Evolutionary conservation across 1,284 basidiomycete species (phyloP).

Genomic region (Cutaneotrichosporon sp.): DNA sequence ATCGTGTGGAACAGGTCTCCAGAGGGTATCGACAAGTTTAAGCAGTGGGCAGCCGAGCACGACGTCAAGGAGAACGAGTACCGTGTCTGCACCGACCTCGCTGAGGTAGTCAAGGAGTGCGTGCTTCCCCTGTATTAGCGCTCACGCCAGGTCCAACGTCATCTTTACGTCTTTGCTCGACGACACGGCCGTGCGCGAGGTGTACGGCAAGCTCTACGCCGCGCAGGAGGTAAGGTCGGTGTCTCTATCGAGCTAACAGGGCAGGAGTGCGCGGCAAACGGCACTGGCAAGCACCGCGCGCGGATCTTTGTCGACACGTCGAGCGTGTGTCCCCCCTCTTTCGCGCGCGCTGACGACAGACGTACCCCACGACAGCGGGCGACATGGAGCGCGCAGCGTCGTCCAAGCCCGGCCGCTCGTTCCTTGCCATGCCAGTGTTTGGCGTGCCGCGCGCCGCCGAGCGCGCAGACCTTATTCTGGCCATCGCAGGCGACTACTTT

Average conservation of each 20-base stretch:
- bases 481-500: constrained; percentile 75
- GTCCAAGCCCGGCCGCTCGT: constrained; percentile 57
- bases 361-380: constrained; percentile 67
- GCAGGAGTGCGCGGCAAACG: not conserved
- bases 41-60: constrained; percentile 27
- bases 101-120: constrained; percentile 42
- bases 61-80: constrained; percentile 31
- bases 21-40: constrained; percentile 37
- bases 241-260: not conserved
- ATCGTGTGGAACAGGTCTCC: constrained; percentile 46
- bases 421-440: constrained; percentile 76
- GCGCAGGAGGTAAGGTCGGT: constrained; percentile 52
- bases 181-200: constrained; percentile 66
- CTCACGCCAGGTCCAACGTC: constrained; percentile 60
- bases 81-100: constrained; percentile 32
- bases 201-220: constrained; percentile 62
- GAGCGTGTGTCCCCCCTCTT: constrained; percentile 54
- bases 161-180: constrained; percentile 70
- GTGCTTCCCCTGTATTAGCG: constrained; percentile 7
- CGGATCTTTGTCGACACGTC: constrained; percentile 78
- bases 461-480: constrained; percentile 63
- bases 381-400: constrained; percentile 68
- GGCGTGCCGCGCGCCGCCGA: constrained; percentile 63
- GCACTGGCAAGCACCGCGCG: not conserved
- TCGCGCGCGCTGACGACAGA: constrained; percentile 45